Evolutionary conservation across 805 yeast genomes (phyloP), one percentile per base, ranked within the genome.

Genomic region (Candida rishiriensis): DNA sequence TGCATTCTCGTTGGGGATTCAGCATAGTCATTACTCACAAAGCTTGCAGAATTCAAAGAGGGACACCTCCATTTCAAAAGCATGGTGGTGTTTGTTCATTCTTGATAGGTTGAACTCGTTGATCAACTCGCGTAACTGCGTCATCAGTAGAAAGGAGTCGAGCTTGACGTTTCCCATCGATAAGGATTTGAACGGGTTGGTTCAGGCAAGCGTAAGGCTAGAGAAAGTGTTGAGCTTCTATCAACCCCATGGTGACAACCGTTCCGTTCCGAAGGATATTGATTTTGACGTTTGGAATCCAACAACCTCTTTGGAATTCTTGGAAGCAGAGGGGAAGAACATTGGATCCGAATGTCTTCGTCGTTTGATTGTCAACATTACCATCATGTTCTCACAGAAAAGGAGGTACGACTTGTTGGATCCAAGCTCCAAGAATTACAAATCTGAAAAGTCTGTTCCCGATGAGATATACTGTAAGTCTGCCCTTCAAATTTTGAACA

Each of bases 1-100:
- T 48, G 70, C 72, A 13, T 60, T 59, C 29, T 59, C 69, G 3
- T 56, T 69, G 12, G 71, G 72, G 6, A 53, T 69, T 21, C 73
- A 69, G 35, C 72, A 67, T 40, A 50, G 43, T 29, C 54, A 54
- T 29, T 51, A 49, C 32, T 44, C 52, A 37, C 29, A 34, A 41
- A 36, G 40, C 7, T 26, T 36, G 10, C 40, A 36, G n/a, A 41
- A 32, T 32, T 41, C 43, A 13, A 54, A 51, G 34, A 44, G 45
- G 18, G 55, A 52, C 37, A 52, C 55, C 1, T 48, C 55, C 3
- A 52, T 49, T 15, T 52, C 55, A 12, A 52, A 50, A 26, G 66
- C 68, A 30, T 68, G 71, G 70, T 69, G 73, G 73, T 52, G 66
- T 35, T 41, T 68, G 14, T 66, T 69, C 58, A 59, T 72, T 34